Conservation (phyloP, 2,329 filamentous ascomycete species). For the Aspergillus novoparasiticus region DNA sequence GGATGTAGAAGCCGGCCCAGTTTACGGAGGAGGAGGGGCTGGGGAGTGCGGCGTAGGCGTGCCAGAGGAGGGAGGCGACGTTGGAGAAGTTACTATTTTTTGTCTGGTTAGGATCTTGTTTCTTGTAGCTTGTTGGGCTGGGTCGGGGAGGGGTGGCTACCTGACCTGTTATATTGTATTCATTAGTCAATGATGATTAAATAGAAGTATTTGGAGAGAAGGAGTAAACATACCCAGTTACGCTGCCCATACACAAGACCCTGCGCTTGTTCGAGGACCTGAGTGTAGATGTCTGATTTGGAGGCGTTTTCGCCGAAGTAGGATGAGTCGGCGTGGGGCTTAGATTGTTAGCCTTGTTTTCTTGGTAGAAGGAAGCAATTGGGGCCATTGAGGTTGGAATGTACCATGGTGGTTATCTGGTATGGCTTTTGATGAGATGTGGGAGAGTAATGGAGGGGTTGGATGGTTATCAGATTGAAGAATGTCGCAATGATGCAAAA, state of each 20-base stretch:
- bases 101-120: too few relatives aligned
- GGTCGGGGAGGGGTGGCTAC: constrained; percentile 19
- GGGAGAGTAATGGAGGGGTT: too few relatives aligned
- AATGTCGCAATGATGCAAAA: constrained; percentile 1
- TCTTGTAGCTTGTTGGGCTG: too few relatives aligned
- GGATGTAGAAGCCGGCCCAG: constrained; percentile 53
- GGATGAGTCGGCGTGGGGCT: constrained; percentile 54
- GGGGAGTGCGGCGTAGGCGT: constrained; percentile 49
- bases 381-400: not conserved
- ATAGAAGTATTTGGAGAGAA: too few relatives aligned
- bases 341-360: not conserved
- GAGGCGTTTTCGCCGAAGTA: constrained; percentile 40
- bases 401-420: not conserved
- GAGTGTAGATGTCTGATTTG: constrained; percentile 47
- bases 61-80: constrained; percentile 52
- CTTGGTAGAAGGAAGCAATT: not conserved
- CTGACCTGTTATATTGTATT: constrained; percentile 30
- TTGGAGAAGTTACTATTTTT: constrained; percentile 48
- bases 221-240: constrained; percentile 45
- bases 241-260: constrained; percentile 46
- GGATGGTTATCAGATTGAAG: not conserved
- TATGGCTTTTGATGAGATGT: too few relatives aligned
- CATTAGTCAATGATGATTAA: not conserved
- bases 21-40: constrained; percentile 48
- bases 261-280: constrained; percentile 42